Evolutionary conservation across 768 basidiomycete species (phyloP), one percentile per base, ranked within the genome.

Genomic region (Sporobolomyces roseus): DNA sequence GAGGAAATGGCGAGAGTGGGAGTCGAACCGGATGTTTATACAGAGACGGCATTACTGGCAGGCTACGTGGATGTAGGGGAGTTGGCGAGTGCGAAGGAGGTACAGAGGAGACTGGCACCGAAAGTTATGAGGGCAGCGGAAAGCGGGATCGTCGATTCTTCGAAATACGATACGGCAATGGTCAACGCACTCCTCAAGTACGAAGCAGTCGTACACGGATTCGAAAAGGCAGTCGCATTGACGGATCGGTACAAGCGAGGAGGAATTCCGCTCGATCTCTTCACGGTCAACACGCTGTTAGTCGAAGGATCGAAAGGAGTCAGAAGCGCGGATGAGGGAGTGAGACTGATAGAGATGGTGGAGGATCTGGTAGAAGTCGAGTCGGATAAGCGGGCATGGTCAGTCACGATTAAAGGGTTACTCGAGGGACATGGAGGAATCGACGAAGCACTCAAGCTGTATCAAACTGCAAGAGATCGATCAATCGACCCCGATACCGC

Each of bases 381-480:
- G 19, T 60, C 68, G 36, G 64, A 65, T n/a, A 60, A 60, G 8
- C 27, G 27, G 3, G 36, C 66, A 43, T 72, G 71, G 71, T 25
- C 60, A 8, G 25, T 50, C 33, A 50, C 60, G 4, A 35, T 72
- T 27, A 23, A 52, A 21, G 53, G 29, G 27, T 41, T 41, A 41
- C 53, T 73, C 23, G 54, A 36, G 7, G 17, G 38, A 3, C 27
- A n/a, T 4, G 45, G 56, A 16, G 48, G 36, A 12, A 41, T 65
- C 30, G 48, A 43, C 19, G 58, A 64, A 30, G 74, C 74, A 25
- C 51, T 66, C 23, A 32, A 59, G 43, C 46, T 71, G 8, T 65
- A 66, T 51, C 51, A 68, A 17, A 51, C 66, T 25, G 65, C 72
- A 30, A 58, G 72, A 16, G 66, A 73, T 32, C 72, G 72, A 1